Evolutionary conservation across 129 eudicot genomes (phyloP).

Genomic region (Flaveria robusta): DNA sequence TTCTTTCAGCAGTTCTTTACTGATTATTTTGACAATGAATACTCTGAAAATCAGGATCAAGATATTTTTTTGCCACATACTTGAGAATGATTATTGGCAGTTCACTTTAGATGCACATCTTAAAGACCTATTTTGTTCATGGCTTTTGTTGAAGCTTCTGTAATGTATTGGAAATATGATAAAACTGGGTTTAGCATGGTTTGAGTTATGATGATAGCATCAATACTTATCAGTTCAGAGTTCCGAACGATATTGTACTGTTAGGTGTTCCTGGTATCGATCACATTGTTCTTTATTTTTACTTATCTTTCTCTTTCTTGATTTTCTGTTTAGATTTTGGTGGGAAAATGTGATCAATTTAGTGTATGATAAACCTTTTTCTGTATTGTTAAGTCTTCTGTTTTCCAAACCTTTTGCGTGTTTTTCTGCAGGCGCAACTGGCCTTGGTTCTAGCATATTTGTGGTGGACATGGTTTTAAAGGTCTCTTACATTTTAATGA

Average conservation of each 20-base stretch:
- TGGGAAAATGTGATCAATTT: conserved; percentile 10
- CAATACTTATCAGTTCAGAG: background rate
- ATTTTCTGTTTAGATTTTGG: conserved; percentile 19
- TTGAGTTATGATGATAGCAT: background rate
- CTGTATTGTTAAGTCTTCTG: background rate
- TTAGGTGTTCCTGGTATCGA: background rate
- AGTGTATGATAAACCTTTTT: conserved; percentile 2
- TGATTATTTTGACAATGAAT: background rate
- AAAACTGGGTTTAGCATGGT: conserved; percentile 9
- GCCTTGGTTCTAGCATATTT: conserved; percentile 34
- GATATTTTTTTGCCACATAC: background rate
- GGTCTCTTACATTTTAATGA: conserved; percentile 28
- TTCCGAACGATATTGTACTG: background rate
- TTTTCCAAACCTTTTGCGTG: conserved; percentile 31
- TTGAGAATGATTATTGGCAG: background rate
- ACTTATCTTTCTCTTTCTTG: background rate
- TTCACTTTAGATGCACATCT: conserved; percentile 6
- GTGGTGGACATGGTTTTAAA: conserved; percentile 33
- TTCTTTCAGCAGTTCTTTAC: no score
- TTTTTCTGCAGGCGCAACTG: conserved; percentile 36
- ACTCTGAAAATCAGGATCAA: background rate
- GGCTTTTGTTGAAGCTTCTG: conserved; percentile 1
- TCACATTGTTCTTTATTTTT: no score
- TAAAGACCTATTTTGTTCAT: background rate
- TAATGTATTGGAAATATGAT: conserved; percentile 3